Conservation (phyloP, 495 filamentous ascomycete genomes). For the Halenospora varia region DNA sequence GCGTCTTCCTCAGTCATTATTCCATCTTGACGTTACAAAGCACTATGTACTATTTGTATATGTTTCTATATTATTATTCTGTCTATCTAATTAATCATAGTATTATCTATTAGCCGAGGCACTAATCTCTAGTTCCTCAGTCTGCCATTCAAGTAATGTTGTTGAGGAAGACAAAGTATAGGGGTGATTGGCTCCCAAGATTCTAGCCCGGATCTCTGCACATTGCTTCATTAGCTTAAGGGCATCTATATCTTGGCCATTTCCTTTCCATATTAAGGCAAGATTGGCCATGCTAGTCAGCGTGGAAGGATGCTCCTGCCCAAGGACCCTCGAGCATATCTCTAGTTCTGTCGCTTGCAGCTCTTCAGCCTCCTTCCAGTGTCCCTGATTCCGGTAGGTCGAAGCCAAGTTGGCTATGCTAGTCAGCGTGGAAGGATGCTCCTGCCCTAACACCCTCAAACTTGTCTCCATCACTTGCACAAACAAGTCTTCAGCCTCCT, state of each 20-base stretch:
- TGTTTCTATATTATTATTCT: not conserved
- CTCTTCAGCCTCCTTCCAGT: no score
- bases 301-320: no score
- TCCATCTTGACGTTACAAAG: conserved; percentile 6
- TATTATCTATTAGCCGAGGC: conserved; percentile 8
- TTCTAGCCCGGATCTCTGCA: conserved; percentile 12
- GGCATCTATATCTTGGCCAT: conserved; percentile 23
- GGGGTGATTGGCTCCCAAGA: conserved; percentile 22
- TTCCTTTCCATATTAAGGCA: conserved; percentile 18
- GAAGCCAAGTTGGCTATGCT: no score
- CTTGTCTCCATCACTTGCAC: no score
- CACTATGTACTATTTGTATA: not conserved
- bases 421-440: no score
- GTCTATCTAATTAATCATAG: conserved; percentile 5
- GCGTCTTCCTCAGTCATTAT: conserved; percentile 2
- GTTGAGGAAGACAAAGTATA: conserved; percentile 22
- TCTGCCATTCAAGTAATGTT: conserved; percentile 17
- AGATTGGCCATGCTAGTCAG: conserved; percentile 10
- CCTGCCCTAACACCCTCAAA: no score
- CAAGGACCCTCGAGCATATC: no score
- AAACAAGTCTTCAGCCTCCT: no score
- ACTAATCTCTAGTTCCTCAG: conserved; percentile 1
- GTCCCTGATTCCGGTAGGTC: no score
- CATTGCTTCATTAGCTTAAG: conserved; percentile 22
- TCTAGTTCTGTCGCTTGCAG: no score